Evolutionary conservation across 495 filamentous ascomycete species (phyloP), one percentile per base, ranked within the genome.

Genomic region (Haplographium delicatum): DNA sequence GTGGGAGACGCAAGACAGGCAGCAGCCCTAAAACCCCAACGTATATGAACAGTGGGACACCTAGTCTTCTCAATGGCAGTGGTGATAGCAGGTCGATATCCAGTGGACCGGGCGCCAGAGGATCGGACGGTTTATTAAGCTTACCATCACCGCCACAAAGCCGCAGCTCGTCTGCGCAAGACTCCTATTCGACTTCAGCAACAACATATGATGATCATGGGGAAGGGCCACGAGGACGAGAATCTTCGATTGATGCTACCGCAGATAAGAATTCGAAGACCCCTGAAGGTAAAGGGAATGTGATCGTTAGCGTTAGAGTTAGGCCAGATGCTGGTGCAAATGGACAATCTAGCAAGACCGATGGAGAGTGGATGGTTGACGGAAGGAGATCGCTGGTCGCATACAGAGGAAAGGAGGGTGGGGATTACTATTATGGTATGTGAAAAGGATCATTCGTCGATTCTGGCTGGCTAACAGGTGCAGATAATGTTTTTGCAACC

Each of bases 401-500:
- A 1, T 95, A 90, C 62, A 78, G 79, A 43, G 94, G 94, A 23
- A 84, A 85, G 59, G 93, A 98, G 67, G 88, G 85, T 5, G 93
- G 91, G 28, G 87, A 95, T 57, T 94, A 96, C 66, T 83, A 81
- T 64, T 98, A 96, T 68, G 93, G 89, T 94, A 70, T 64, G 81
- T 54, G 18, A 9, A 1, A 18, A 7, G 9, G 19, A 28, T 23
- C 8, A 26, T 3, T 27, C 11, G n/a, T n/a, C 10, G 13, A 15
- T 2, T 9, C 18, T 6, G 2, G 38, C 53, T 59, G 27, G 60
- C 4, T 9, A n/a, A n/a, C 7, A 11, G 43, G 47, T 49, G 5
- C 63, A 94, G 89, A 98, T 73, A 96, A 97, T 70, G 93, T 96
- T 47, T 98, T 97, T 69, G 80, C 86, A 24, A 81, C 89, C 7